Evolutionary conservation across 2,329 filamentous ascomycete species (phyloP), one percentile per base, ranked within the genome.

Genomic region (Neofusicoccum sp.): DNA sequence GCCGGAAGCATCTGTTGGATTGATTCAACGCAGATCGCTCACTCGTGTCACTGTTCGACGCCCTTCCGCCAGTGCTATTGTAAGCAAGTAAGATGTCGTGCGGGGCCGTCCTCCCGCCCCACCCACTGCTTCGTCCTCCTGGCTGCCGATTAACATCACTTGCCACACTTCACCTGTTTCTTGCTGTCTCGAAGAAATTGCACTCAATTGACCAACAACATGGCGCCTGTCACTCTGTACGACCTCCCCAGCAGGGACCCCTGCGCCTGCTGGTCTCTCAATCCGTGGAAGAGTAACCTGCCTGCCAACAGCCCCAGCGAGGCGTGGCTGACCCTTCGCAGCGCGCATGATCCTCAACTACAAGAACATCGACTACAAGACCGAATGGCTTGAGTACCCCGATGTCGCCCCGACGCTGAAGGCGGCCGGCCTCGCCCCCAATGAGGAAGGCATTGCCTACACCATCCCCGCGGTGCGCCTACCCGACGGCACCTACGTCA

Each of bases 371-470:
- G 81, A 86, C 49, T 92, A 91, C 77, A 82, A 83, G 71, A 91
- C 88, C 0, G 79, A 87, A 80, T 91, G 87, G 87, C 75, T 87
- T 14, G 87, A 90, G 70, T 91, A 89, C 67, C 88, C 88, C 0
- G 84, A 90, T 39, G 80, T 92, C 64, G 82, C 79, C 63, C 75
- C 84, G 1, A 83, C 74, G 2, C 77, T 91, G 56, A 78, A 84
- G 68, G 77, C 80, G 44, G 77, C 75, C 44, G 80, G 78, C 61
- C 70, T 84, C 58, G 76, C 80, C 14, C 79, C 85, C 22, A 83
- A 85, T 56, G 66, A 76, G 5, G 66, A 69, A 12, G 66, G 67
- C 6, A 22, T 22, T 6, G n/a, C 41, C n/a, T 58, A 45, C 54
- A 84, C 81, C 11, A 82, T 83, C 61, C 88, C 88, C 0, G 78